Evolutionary conservation across 2,329 filamentous ascomycete genomes (phyloP), one percentile per base, ranked within the genome.

Genomic region (Colletotrichum sp.): DNA sequence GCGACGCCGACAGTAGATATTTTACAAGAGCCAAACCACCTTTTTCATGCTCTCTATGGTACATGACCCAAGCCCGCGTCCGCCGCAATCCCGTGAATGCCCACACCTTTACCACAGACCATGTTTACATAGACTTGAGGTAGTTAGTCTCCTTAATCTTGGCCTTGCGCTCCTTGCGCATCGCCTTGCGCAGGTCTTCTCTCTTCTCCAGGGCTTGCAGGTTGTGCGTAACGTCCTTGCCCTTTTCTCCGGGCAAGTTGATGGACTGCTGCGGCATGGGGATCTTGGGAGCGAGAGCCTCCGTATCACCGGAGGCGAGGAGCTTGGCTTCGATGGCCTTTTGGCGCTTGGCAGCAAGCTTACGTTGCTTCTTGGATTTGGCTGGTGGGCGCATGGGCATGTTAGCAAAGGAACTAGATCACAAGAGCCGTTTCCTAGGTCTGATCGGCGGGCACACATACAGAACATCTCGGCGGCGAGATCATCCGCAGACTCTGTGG

Each of bases 101-200:
- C 10, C 44, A 52, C 44, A 52, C n/a, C 44, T 21, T 5, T 8
- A 21, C 18, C 32, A 18, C 18, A 36, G 52, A 30, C 59, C 21
- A 68, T 26, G 8, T 79, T 87, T 88, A 92, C 94, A 96, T 95
- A 59, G 92, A 91, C 90, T 94, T 95, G 86, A 97, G 90, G 90
- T 96, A 97, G 87, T 97, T 97, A 83, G 86, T 87, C 89, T 97
- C 95, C 91, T 96, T 96, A 82, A 97, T 97, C 85, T 90, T 91
- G 76, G 90, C 91, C 86, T 93, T 92, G 83, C 95, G 89, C 87
- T 95, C 94, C 83, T 90, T 90, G 82, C 95, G 91, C 94, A 96
- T 93, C 39, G 92, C 92, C 86, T 89, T 91, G 79, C 89, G 94
- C 81, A 96, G 87, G 80, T 93, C 91, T 77, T 90, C 88, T 82